phyloP scores from a whole-genome alignment of 2,329 filamentous ascomycete species.

The Aureobasidium sp. region DNA sequence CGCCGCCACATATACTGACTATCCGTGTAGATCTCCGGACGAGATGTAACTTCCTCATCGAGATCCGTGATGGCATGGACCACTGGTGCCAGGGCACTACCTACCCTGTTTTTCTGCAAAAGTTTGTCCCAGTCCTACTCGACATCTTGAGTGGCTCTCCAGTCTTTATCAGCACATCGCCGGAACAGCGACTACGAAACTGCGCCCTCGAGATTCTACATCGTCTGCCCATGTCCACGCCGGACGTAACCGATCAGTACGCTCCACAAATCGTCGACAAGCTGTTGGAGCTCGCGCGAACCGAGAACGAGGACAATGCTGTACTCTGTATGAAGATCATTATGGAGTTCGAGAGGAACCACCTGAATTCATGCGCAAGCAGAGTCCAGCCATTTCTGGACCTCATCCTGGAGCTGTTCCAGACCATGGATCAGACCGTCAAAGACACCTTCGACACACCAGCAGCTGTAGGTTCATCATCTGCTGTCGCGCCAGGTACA shows the following conservation, averaged over 20 bases:
- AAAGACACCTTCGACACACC: conserved; percentile 87
- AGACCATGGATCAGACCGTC: conserved; percentile 92
- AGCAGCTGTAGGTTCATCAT: conserved; percentile 38
- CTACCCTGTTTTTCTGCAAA: conserved; percentile 76
- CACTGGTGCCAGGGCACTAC: conserved; percentile 71
- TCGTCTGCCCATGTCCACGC: conserved; percentile 66
- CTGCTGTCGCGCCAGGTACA: conserved; percentile 57
- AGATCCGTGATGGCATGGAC: conserved; percentile 87
- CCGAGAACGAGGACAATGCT: conserved; percentile 97
- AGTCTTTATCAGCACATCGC: conserved; percentile 83
- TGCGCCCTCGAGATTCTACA: conserved; percentile 93
- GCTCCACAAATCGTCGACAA: conserved; percentile 84
- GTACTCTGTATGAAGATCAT: conserved; percentile 97
- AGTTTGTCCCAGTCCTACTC: conserved; percentile 84
- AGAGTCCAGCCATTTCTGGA: conserved; percentile 86
- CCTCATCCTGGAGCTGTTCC: conserved; percentile 91
- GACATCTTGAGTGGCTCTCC: conserved; percentile 77
- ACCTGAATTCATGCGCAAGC: conserved; percentile 66
- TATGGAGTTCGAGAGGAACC: conserved; percentile 92
- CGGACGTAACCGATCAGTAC: conserved; percentile 80
- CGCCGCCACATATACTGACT: not conserved
- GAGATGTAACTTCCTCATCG: conserved; percentile 74
- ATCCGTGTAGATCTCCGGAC: conserved; percentile 25
- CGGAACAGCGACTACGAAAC: conserved; percentile 90
- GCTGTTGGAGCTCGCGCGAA: conserved; percentile 78